Conservation (phyloP, 2,329 filamentous ascomycete species). For the Trichophyton verrucosum region DNA sequence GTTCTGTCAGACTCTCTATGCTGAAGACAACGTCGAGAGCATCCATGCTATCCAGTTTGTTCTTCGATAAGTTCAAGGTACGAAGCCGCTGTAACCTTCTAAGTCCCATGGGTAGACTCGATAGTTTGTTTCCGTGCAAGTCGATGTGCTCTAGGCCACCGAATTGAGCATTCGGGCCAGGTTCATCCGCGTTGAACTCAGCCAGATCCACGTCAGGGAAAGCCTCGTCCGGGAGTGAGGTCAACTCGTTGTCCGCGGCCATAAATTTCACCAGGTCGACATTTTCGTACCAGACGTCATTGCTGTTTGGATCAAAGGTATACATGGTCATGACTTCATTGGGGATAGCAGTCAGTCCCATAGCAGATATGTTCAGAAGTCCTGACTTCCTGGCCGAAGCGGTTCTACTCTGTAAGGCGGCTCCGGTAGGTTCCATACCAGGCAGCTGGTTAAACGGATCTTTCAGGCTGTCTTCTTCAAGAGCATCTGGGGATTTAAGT, state of each 20-base stretch:
- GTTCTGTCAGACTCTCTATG: conserved; percentile 58
- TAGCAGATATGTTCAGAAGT: conserved; percentile 73
- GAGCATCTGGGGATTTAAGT: conserved; percentile 14
- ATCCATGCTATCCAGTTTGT: conserved; percentile 56
- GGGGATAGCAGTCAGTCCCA: conserved; percentile 69
- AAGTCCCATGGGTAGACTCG: conserved; percentile 60
- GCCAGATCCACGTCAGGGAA: conserved; percentile 60
- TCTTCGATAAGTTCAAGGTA: conserved; percentile 73
- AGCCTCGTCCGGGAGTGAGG: conserved; percentile 56
- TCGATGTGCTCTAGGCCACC: conserved; percentile 69
- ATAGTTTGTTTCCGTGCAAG: conserved; percentile 71
- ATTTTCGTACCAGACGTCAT: conserved; percentile 74
- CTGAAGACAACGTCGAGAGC: conserved; percentile 62
- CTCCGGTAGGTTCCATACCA: conserved; percentile 48
- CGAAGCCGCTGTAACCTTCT: conserved; percentile 61
- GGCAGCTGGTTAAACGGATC: conserved; percentile 48
- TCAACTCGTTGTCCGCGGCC: conserved; percentile 80
- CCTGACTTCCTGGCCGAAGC: conserved; percentile 63
- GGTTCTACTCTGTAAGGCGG: conserved; percentile 61
- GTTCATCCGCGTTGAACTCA: conserved; percentile 51
- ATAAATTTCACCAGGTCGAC: conserved; percentile 77
- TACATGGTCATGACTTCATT: conserved; percentile 84
- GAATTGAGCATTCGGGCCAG: conserved; percentile 62
- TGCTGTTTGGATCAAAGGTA: conserved; percentile 54
- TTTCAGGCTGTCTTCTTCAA: conserved; percentile 32